A percentile compares a stretch with the other conserved stretches of the same genome.
phyloP scores from a whole-genome alignment of 441 rosid species.

The Capsella rubella region DNA sequence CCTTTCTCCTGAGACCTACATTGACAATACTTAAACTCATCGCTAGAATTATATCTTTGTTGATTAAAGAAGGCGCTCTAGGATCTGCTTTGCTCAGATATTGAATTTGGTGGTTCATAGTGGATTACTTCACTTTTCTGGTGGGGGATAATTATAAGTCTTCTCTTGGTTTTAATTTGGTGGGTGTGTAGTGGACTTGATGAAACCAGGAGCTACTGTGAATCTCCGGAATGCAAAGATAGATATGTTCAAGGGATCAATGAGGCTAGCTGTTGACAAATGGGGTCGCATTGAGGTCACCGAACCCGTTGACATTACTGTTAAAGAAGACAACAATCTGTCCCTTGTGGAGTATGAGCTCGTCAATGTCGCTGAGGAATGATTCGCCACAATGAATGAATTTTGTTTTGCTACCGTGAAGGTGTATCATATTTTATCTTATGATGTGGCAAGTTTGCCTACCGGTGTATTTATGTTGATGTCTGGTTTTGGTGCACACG shows the following conservation, averaged over 20 bases:
- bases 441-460: constrained; percentile 34
- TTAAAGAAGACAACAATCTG: constrained; percentile 53
- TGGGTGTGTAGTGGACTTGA: constrained; percentile 50
- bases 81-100: not conserved
- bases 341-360: constrained; percentile 61
- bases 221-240: constrained; percentile 58
- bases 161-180: not conserved
- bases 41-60: not conserved
- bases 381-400: constrained; percentile 27
- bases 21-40: not conserved
- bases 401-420: constrained; percentile 8
- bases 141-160: not conserved
- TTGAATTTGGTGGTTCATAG: not conserved
- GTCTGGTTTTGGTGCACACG: not conserved
- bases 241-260: constrained; percentile 60
- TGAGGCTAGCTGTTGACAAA: constrained; percentile 65
- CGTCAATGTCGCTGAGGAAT: constrained; percentile 52
- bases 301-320: constrained; percentile 46
- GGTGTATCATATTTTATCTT: constrained; percentile 8
- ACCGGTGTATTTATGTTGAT: constrained; percentile 17
- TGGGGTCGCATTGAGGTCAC: constrained; percentile 58
- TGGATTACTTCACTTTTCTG: too few relatives aligned
- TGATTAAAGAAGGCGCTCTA: not conserved
- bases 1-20: not conserved
- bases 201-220: constrained; percentile 53